Evolutionary conservation across 2,329 filamentous ascomycete species (phyloP).

Genomic region (Teratosphaeria gauchensis): DNA sequence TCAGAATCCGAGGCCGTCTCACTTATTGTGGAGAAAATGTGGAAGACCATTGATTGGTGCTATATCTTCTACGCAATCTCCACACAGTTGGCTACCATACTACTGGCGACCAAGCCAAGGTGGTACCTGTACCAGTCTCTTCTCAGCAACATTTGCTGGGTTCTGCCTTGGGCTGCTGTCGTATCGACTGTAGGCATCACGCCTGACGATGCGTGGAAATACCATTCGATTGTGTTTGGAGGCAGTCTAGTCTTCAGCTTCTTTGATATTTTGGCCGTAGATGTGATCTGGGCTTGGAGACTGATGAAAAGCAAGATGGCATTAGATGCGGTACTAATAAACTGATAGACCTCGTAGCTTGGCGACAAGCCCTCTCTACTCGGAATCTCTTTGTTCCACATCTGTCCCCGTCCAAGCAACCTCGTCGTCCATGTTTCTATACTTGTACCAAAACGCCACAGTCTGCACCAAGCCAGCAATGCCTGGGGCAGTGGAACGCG

Average conservation of each 20-base stretch:
- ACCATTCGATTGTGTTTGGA: conserved; percentile 57
- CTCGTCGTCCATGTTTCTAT: conserved; percentile 14
- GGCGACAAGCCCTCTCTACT: not conserved
- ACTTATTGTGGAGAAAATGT: conserved; percentile 56
- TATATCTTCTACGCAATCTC: conserved; percentile 60
- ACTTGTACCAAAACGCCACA: conserved; percentile 39
- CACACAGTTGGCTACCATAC: conserved; percentile 54
- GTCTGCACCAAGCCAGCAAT: conserved; percentile 41
- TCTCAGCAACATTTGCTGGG: conserved; percentile 56
- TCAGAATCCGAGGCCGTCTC: conserved; percentile 49
- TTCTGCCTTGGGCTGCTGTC: conserved; percentile 61
- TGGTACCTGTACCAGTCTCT: conserved; percentile 63
- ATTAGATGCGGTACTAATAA: not conserved
- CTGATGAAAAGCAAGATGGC: conserved; percentile 33
- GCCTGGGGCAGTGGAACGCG: conserved; percentile 29
- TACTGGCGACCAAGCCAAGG: conserved; percentile 53
- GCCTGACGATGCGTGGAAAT: conserved; percentile 53
- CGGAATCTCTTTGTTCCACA: not conserved
- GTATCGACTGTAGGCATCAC: conserved; percentile 43
- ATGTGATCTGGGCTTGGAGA: conserved; percentile 43
- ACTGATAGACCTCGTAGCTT: not conserved
- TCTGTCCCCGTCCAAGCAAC: not conserved
- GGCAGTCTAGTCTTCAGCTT: conserved; percentile 61
- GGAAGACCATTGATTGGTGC: conserved; percentile 47
- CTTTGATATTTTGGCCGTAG: conserved; percentile 42